Percentiles rank a stretch among this genome's conserved stretches.
phyloP scores from a whole-genome alignment of 2,329 filamentous ascomycete species.

The Colletotrichum sp. region DNA sequence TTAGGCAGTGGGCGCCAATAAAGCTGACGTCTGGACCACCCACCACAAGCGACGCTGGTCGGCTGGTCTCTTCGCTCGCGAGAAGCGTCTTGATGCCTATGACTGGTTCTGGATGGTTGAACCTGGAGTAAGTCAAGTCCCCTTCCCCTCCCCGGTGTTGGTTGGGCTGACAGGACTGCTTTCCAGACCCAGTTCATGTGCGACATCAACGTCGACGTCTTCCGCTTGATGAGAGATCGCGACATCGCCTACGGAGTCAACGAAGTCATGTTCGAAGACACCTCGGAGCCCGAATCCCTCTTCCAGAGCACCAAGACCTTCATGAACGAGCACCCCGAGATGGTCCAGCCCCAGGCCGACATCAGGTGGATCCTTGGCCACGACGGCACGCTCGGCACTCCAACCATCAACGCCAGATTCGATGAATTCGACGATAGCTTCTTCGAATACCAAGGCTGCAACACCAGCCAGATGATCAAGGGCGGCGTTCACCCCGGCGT shows the following conservation, averaged over 20 bases:
- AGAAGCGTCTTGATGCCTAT: constrained; percentile 69
- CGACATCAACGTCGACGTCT: constrained; percentile 81
- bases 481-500: constrained; percentile 24
- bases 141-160: neutral
- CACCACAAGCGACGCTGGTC: constrained; percentile 86
- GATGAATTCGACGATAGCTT: neutral
- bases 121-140: constrained; percentile 53
- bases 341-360: constrained; percentile 53
- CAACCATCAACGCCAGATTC: neutral
- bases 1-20: constrained; percentile 66
- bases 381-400: neutral
- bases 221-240: constrained; percentile 84
- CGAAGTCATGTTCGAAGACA: constrained; percentile 51
- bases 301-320: constrained; percentile 52
- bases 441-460: neutral
- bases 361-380: constrained; percentile 51
- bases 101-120: constrained; percentile 68
- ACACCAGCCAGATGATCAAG: constrained; percentile 3
- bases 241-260: constrained; percentile 79
- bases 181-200: constrained; percentile 59
- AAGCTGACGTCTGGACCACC: constrained; percentile 66
- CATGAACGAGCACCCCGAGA: constrained; percentile 46
- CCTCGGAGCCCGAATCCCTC: constrained; percentile 45
- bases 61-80: constrained; percentile 80
- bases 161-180: constrained; percentile 3